Conservation (phyloP, 2,329 filamentous ascomycete genomes). For the Tympanopsis confertula region DNA sequence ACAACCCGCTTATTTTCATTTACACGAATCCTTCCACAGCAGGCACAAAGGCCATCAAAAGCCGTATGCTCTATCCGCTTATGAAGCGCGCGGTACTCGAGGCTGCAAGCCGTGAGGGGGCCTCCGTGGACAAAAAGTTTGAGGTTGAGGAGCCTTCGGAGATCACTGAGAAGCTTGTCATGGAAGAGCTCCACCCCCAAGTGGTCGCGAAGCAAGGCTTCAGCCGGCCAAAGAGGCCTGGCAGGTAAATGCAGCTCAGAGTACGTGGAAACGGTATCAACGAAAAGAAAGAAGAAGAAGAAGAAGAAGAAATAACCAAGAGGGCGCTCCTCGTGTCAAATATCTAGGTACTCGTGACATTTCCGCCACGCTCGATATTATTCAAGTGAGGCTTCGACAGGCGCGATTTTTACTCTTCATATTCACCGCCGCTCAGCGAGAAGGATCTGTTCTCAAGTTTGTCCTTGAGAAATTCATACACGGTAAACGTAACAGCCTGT, state of each 20-base stretch:
- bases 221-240: conserved; percentile 68
- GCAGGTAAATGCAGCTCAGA: conserved; percentile 29
- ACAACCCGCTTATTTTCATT: conserved; percentile 61
- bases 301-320: background rate
- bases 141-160: conserved; percentile 58
- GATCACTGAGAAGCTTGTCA: conserved; percentile 54
- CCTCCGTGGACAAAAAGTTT: conserved; percentile 60
- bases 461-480: conserved; percentile 68
- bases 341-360: too few species aligned
- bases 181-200: conserved; percentile 58
- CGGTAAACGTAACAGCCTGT: conserved; percentile 68
- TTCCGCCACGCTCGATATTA: too few species aligned
- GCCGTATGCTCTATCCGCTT: conserved; percentile 73
- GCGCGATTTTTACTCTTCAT: conserved; percentile 62
- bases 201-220: conserved; percentile 57
- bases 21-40: conserved; percentile 66
- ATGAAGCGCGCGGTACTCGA: conserved; percentile 56
- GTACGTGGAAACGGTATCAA: background rate
- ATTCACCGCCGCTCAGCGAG: conserved; percentile 47
- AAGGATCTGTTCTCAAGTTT: conserved; percentile 55
- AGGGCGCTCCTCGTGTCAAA: too few species aligned
- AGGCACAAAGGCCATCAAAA: conserved; percentile 61
- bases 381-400: too few species aligned
- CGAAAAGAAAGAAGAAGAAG: background rate
- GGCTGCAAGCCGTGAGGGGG: conserved; percentile 54